Conservation (phyloP, 164 flowering plant species). For the Tetracentron sinense region DNA sequence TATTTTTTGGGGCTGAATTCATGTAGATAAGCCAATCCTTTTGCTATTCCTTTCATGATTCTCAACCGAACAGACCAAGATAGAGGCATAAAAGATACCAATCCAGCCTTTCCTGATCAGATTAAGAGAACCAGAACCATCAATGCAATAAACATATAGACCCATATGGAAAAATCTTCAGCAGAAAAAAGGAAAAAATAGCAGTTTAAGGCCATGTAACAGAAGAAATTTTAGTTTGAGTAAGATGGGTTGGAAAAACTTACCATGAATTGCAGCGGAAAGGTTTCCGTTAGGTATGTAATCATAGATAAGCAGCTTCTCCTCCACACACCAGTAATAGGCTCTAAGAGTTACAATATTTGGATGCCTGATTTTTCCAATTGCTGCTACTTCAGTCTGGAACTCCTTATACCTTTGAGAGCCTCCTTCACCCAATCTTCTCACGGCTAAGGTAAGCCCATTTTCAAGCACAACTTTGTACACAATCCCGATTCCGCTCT, state of each 20-base stretch:
- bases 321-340: constrained; percentile 74
- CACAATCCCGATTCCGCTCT: constrained; percentile 69
- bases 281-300: constrained; percentile 60
- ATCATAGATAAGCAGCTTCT: constrained; percentile 69
- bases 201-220: background rate
- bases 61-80: constrained; percentile 52
- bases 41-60: constrained; percentile 58
- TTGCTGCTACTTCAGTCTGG: constrained; percentile 72
- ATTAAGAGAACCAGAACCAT: background rate
- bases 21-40: constrained; percentile 64
- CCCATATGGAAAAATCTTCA: background rate
- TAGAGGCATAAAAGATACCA: constrained; percentile 45
- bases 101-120: constrained; percentile 49
- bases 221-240: too few species aligned
- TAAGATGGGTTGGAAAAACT: constrained; percentile 5
- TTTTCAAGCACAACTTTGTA: constrained; percentile 74
- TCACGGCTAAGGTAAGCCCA: constrained; percentile 58
- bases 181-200: background rate
- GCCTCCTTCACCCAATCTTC: constrained; percentile 76
- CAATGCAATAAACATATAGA: background rate
- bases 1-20: constrained; percentile 77
- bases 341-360: constrained; percentile 65
- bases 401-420: constrained; percentile 72
- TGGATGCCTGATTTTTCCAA: constrained; percentile 63
- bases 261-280: constrained; percentile 63